These are phyloP conservation scores for Solanum appendiculatum DNA, from an alignment of 257 asterid species.

Conservation along the genomic window DNA sequence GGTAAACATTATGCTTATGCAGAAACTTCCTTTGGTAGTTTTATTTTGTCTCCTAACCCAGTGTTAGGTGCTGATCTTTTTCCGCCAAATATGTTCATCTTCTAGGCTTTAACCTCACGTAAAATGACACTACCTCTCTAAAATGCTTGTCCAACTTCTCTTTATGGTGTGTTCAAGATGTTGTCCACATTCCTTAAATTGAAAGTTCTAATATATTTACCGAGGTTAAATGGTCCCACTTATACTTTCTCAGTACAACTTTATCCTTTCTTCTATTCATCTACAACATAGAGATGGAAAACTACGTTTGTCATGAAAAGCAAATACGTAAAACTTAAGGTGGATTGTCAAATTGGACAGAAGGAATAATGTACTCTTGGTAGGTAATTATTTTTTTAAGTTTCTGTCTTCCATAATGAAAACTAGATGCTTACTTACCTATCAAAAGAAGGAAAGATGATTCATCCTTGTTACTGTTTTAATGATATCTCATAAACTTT, in stretches of 20 bases:
- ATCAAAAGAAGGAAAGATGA: background rate
- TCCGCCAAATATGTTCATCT: background rate
- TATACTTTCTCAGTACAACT: background rate
- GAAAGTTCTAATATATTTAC: background rate
- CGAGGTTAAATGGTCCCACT: background rate
- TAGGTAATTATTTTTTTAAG: background rate
- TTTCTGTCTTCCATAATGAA: background rate
- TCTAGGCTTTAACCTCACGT: background rate
- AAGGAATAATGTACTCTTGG: background rate
- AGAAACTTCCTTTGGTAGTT: background rate
- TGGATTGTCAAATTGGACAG: background rate
- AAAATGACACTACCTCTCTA: background rate
- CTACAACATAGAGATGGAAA: background rate
- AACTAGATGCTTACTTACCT: background rate
- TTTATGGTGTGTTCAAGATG: background rate
- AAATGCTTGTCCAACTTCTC: background rate
- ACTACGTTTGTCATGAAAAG: background rate
- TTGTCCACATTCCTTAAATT: background rate
- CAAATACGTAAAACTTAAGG: background rate
- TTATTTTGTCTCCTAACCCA: background rate
- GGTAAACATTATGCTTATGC: background rate
- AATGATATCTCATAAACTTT: background rate
- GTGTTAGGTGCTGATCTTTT: background rate
- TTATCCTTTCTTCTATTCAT: background rate
- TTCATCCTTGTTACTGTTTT: background rate